Evolutionary conservation across 768 basidiomycete genomes (phyloP), one percentile per base, ranked within the genome.

Genomic region (Mrakia gelida): DNA sequence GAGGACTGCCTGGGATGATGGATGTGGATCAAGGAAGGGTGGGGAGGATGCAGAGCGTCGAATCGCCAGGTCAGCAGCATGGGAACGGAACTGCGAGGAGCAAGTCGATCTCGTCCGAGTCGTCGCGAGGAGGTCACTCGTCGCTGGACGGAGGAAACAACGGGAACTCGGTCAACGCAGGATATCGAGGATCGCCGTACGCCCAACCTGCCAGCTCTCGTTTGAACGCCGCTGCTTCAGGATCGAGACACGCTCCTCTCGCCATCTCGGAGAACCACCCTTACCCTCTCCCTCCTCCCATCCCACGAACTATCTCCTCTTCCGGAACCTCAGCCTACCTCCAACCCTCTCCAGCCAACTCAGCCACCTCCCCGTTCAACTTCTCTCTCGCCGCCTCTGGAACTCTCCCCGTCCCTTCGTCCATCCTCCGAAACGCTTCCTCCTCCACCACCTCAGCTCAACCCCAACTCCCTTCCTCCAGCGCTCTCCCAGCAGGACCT

Each of bases 211-310:
- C 49, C 49, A 26, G 21, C 26, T 67, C 75, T 4, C 18, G 61
- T 6, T 18, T 32, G n/a, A 43, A 45, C 45, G 61, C 74, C 3
- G n/a, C 32, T 21, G 56, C 59, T 11, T 41, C 49, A 41, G 59
- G 59, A 30, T 73, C 73, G 56, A n/a, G 59, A 28, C 38, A 41
- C 8, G 28, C 49, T 10, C 75, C 75, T 28, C 75, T 75, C 16
- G 43, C 75, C 62, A 76, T 76, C 23, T 68, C 75, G 15, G 68
- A 76, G 16, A 76, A 71, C 41, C 75, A 76, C 56, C 75, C 75
- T 34, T 76, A 76, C 56, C 75, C 75, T 10, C 67, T 76, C 23
- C 75, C 75, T 54, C 68, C 75, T 7, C 68, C 75, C 30, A 70
- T 76, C 68, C 75, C 75, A 18, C 23, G 63, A 41, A 70, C 67